Base-by-base conservation (phyloP, 306 rosid genomes). In the Trichosanthes truncata region DNA sequence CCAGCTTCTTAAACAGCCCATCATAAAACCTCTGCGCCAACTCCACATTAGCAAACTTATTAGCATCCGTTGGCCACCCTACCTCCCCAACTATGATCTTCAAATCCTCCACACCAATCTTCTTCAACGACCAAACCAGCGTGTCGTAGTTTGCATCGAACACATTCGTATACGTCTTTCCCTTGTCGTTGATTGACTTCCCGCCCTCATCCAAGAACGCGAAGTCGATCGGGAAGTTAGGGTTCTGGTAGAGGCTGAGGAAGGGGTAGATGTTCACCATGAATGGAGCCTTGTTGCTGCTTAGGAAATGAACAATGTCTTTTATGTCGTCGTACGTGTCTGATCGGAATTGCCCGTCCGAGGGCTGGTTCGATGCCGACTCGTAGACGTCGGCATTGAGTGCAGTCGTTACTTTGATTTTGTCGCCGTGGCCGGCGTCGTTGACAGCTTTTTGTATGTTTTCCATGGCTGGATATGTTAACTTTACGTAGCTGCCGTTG, bases 21-120 rank as follows among this genome's bases (percentile, higher is more conserved):
- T 77, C 77, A 33, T 91, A 92, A 66, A 94, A 94, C 10, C 75
- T 89, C 51, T 83, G 45, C 0, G 97, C 97, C 23, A 76, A 31
- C 1, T 68, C 29, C 13, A 3, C 0, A 45, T 25, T 91, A 5
- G 86, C 97, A 6, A 79, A 63, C 18, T 55, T 82, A 82, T 84
- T 52, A 2, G 89, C 93, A 6, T 92, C 97, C 0, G 98, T 89
- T 2, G 98, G 98, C 98, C 97, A 94, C 9, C 98, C 98, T 5
- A 91, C 86, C 82, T 92, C 98, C 0, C 97, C 98, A 1, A 94
- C 80, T 0, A 78, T 0, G 77, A 94, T 91, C 17, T 80, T 10
- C 78, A 91, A 6, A 26, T 87, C 73, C 0, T 84, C 83, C 18
- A 46, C 79, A 0, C 95, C 95, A 0, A 20, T 29, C 43, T 86